Conservation (phyloP, 495 filamentous ascomycete genomes). For the Apodospora peruviana region DNA sequence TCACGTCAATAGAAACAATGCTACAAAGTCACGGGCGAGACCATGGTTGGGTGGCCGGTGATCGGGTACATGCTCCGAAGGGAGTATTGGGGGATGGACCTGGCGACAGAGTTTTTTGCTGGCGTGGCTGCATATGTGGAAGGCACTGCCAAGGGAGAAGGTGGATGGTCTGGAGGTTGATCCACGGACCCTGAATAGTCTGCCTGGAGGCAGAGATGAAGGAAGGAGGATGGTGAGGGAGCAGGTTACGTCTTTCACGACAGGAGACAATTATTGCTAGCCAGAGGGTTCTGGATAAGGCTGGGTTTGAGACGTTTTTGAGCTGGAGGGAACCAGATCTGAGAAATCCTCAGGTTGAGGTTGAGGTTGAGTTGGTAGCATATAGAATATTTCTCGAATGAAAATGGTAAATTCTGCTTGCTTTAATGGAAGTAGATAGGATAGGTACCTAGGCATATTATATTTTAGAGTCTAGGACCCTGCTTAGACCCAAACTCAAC, state of each 20-base stretch:
- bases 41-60: not conserved
- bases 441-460: too few species aligned
- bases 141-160: not conserved
- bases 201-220: not conserved
- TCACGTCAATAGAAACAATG: too few species aligned
- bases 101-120: not conserved
- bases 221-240: not conserved
- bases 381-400: not conserved
- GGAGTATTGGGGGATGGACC: not conserved
- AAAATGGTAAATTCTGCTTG: not conserved
- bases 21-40: too few species aligned
- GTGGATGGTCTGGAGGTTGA: not conserved
- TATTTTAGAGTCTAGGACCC: slow-evolving; percentile 45
- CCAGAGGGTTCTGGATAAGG: not conserved
- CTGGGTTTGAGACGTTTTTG: not conserved
- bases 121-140: not conserved
- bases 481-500: slow-evolving; percentile 57
- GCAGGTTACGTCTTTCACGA: not conserved
- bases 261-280: not conserved
- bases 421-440: too few species aligned
- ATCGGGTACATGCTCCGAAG: not conserved
- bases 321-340: not conserved
- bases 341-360: not conserved
- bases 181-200: not conserved
- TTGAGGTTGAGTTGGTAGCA: not conserved